Evolutionary conservation across 73 alveolate genomes (phyloP), one percentile per base, ranked within the genome.

Genomic region (Tetrahymena thermophila): DNA sequence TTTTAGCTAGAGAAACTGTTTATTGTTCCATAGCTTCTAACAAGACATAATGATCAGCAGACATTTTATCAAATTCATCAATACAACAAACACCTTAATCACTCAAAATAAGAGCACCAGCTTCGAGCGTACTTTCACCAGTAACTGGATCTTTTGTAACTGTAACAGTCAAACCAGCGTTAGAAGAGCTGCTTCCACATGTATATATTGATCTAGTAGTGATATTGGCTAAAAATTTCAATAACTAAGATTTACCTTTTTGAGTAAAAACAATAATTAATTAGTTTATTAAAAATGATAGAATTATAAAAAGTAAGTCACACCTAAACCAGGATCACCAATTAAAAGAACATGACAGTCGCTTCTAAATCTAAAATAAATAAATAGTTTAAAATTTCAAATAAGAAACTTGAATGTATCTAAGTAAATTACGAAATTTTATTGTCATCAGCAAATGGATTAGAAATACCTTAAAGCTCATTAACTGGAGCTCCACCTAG

Each of bases 11-110:
- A 23, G 98, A 94, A n/a, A 98, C 97, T 1, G 99, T 98, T 84
- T 98, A 96, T 58, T 98, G 95, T 94, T 98, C 99, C 99, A 98
- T 98, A 8, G 99, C 99, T 95, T 98, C 99, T 7, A 98, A 96
- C 13, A 98, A 93, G 0, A 98, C 97, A 85, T 95, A 56, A 94
- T 98, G 97, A 89, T 98, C 98, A 43, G 97, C 96, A 35, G 97
- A 95, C 99, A 98, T 98, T 93, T 98, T 98, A 94, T 98, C 99
- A 94, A 98, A 97, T 85, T 98, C 99, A 96, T 98, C 99, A 19
- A 98, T 97, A 95, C 99, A 98, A 94, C 99, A 98, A 16, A 98
- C 98, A 35, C 99, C 99, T 2, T 97, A 96, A 85, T 98, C 99
- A 95, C 98, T 94, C 38, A 98, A 85, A 13, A 98, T 98, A 21